Percentiles rank a stretch among this genome's conserved stretches.
phyloP scores from a whole-genome alignment of 2,329 filamentous ascomycete species.

The Rhexocercosporidium sp. region DNA sequence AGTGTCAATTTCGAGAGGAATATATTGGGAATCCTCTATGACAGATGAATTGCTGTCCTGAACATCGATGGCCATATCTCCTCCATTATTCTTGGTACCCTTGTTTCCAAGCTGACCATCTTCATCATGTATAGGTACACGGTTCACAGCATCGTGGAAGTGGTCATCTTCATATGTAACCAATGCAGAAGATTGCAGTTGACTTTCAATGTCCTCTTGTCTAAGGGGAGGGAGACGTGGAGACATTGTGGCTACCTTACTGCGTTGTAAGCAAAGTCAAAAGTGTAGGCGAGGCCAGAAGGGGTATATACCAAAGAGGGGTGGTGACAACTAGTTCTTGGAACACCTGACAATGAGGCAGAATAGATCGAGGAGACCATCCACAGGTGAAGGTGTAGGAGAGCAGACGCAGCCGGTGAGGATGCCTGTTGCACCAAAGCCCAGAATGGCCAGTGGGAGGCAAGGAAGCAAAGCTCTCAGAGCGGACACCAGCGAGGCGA shows the following conservation, averaged over 20 bases:
- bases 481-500: neutral
- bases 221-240: neutral
- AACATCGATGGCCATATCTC: neutral
- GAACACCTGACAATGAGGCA: neutral
- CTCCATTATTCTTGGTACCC: neutral
- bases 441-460: neutral
- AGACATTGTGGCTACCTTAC: neutral
- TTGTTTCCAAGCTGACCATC: neutral
- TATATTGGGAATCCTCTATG: slow-evolving; percentile 34
- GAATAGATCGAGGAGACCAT: neutral
- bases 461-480: neutral
- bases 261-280: neutral
- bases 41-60: slow-evolving; percentile 23
- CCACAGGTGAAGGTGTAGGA: neutral
- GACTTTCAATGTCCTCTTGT: neutral
- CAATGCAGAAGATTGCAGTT: neutral
- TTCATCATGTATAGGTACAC: neutral
- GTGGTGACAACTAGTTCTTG: neutral
- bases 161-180: too few species aligned
- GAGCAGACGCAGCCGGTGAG: neutral
- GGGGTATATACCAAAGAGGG: neutral
- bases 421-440: neutral
- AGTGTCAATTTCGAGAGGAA: slow-evolving; percentile 31
- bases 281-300: neutral
- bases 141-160: neutral